Base-by-base conservation (phyloP, 2,329 filamentous ascomycete species). In the Cryoendolithus antarcticus region DNA sequence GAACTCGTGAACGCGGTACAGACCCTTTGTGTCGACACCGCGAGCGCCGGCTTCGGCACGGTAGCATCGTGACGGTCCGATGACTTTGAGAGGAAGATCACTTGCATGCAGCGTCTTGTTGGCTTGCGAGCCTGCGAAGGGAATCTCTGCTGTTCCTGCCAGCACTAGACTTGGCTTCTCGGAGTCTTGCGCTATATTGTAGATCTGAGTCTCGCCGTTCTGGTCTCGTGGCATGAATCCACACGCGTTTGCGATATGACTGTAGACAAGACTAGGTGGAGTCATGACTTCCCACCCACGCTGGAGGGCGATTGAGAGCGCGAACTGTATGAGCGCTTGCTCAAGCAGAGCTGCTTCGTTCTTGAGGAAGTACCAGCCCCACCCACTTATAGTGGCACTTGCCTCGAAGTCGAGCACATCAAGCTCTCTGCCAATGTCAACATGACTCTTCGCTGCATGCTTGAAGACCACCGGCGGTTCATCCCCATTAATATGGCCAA, bases 1-100 rank as follows among this genome's bases (percentile, higher is more conserved):
- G 63, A 98, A 98, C 63, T 98, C 91, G 62, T 98, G 91, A 3
- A 98, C 91, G 21, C 91, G 81, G 63, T 96, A 98, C 2, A 98
- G 67, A 4, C 91, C 91, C 63, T 94, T 95, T 2, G 88, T 94
- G 51, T 91, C 85, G 19, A 82, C 79, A 24, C 91, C 91, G 31
- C 89, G 73, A 1, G 86, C 84, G 28, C 91, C 91, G 0, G 91
- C 91, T 64, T 98, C 91, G 33, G 91, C 91, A 38, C 91, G 82
- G 63, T 93, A 98, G 67, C 88, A 93, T n/a, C 91, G 74, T 41
- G 85, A 94, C 1, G 83, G 77, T 10, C 84, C 91, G 3, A 93
- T 85, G 11, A 80, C 70, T 59, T 86, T 89, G 30, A 85, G 51
- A 0, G 91, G 91, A 0, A 95, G 67, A 2, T 81, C 68, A 1